phyloP scores from a whole-genome alignment of 371 early-diverging fungal genomes.

The Saksenaea oblongispora region DNA sequence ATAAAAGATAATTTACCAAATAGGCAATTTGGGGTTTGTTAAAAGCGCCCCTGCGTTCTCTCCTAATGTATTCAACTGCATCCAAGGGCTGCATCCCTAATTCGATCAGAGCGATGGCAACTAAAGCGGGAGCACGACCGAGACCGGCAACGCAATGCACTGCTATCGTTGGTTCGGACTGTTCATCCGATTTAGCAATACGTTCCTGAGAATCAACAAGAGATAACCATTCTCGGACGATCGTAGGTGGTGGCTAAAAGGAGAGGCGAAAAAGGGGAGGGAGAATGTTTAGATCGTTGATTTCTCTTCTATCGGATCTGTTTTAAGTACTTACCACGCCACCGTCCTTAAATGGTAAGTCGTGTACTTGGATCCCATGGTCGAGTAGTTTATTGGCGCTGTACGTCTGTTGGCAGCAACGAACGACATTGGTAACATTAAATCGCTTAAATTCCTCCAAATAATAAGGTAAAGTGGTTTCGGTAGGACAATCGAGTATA shows the following conservation, averaged over 20 bases:
- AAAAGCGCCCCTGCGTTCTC: conserved; percentile 79
- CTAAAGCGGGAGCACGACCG: conserved; percentile 72
- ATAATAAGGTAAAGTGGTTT: conserved; percentile 76
- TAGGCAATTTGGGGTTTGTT: conserved; percentile 79
- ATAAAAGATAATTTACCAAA: conserved; percentile 55
- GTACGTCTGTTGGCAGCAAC: conserved; percentile 92
- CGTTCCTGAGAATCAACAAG: conserved; percentile 57
- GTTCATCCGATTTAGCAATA: conserved; percentile 22
- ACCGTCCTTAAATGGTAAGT: conserved; percentile 84
- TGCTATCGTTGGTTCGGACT: conserved; percentile 64
- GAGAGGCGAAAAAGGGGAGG: not conserved
- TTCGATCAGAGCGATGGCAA: conserved; percentile 82
- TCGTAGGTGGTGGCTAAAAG: conserved; percentile 62
- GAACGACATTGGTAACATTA: conserved; percentile 82
- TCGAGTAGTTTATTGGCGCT: conserved; percentile 51
- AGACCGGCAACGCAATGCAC: conserved; percentile 88
- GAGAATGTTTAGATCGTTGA: not conserved
- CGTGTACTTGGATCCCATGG: conserved; percentile 73
- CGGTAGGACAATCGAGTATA: conserved; percentile 87
- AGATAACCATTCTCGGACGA: conserved; percentile 73
- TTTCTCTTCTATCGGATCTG: not conserved
- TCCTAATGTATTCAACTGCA: conserved; percentile 72
- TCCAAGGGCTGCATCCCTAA: conserved; percentile 77
- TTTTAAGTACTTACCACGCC: conserved; percentile 48
- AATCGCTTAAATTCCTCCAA: conserved; percentile 70